These are phyloP conservation scores for Parietaria judaica DNA, from an alignment of 306 rosid genomes.

Conservation along the genomic window DNA sequence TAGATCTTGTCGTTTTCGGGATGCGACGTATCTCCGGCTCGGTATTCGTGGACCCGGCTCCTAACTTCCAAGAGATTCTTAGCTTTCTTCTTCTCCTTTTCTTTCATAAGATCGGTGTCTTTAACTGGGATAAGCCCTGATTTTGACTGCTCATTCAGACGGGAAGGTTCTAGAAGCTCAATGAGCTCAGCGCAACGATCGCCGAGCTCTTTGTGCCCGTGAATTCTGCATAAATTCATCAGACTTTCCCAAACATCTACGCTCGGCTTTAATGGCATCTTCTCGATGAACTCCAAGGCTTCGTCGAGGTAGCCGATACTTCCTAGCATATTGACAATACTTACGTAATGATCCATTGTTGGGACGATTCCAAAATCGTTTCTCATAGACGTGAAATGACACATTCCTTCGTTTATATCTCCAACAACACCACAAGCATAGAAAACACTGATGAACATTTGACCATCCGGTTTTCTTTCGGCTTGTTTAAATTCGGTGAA, in stretches of 20 bases:
- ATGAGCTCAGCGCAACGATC: conserved; percentile 67
- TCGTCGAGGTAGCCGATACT: conserved; percentile 62
- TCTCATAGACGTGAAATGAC: conserved; percentile 63
- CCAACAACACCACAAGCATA: conserved; percentile 50
- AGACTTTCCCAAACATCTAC: conserved; percentile 58
- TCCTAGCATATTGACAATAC: conserved; percentile 73
- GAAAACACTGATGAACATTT: conserved; percentile 57
- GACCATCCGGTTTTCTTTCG: conserved; percentile 63
- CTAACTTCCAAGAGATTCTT: conserved; percentile 56
- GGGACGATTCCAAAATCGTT: conserved; percentile 58
- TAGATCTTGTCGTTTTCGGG: conserved; percentile 58
- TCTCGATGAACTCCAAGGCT: conserved; percentile 66
- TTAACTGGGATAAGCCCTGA: conserved; percentile 63
- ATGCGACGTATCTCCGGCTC: conserved; percentile 82
- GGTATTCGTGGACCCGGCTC: conserved; percentile 75
- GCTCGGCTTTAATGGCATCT: conserved; percentile 56
- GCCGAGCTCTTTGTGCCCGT: conserved; percentile 61
- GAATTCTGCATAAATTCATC: conserved; percentile 75
- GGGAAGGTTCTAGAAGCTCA: conserved; percentile 51
- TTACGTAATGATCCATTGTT: conserved; percentile 43
- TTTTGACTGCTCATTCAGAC: conserved; percentile 52
- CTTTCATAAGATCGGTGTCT: conserved; percentile 42
- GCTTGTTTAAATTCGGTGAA: conserved; percentile 51
- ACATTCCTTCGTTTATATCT: conserved; percentile 57
- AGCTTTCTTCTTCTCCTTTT: conserved; percentile 52